Base-by-base conservation (phyloP, 768 basidiomycete species). In the Pulveroboletus sp. region DNA sequence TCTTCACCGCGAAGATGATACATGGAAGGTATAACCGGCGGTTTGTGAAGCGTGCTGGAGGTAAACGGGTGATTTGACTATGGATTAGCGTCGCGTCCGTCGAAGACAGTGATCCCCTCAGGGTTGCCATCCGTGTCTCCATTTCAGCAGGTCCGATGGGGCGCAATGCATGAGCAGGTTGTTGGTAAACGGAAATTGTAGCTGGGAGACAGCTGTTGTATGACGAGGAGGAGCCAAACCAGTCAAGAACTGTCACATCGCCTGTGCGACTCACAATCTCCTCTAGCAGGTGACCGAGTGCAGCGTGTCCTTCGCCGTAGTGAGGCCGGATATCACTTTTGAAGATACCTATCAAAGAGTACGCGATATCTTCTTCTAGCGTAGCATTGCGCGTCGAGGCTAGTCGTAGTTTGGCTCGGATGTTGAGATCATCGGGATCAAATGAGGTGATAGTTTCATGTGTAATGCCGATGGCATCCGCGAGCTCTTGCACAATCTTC, bases 21-120 rank as follows among this genome's bases (percentile, higher is more conserved):
- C 54, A 53, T 23, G 51, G 51, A 20, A 53, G 36, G 12, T 53
- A 47, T 29, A 53, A 22, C n/a, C 51, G 51, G 27, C 27, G 27
- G 27, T 29, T 29, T 7, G 27, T 11, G 27, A 29, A 29, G 27
- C 27, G 27, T 29, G 27, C 27, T 29, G 27, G 41, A 14, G 51
- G 51, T 12, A 53, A 14, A 23, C 47, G 51, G 22, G 47, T 19
- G 29, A 53, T 34, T 24, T 47, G 41, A 30, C 50, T 47, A 16
- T 43, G 43, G 24, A 53, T 43, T 6, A 17, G 32, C 42, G 38
- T 39, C 10, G 23, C 51, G 14, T 53, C 51, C n/a, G n/a, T 24
- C 9, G 20, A 24, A 20, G 51, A 13, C n/a, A 50, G 13, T 5
- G 31, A 27, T 2, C 23, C 39, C 8, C 47, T 41, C 16, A 49